Percentiles rank a stretch among this genome's conserved stretches.
Conservation (phyloP, 192 early-diverging fungal species). For the Linderina pennispora region DNA sequence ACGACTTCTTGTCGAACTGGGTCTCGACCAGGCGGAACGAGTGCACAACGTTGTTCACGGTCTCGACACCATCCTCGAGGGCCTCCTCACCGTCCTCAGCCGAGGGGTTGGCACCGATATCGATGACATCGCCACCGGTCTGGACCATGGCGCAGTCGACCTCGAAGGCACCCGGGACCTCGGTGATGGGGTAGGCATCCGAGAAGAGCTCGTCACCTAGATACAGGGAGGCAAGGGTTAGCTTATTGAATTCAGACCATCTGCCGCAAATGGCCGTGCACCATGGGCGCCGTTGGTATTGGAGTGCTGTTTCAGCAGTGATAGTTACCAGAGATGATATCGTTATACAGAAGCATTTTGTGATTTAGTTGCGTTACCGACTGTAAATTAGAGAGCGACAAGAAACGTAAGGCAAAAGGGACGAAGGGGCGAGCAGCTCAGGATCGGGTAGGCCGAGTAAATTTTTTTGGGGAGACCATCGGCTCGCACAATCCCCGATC, state of each 20-base stretch:
- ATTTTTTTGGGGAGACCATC: too few species aligned
- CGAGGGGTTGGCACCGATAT: slow-evolving; percentile 91
- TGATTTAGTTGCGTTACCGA: too few species aligned
- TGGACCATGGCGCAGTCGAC: slow-evolving; percentile 73
- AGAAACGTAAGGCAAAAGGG: not conserved
- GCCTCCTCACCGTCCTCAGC: slow-evolving; percentile 65
- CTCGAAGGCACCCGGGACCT: slow-evolving; percentile 64
- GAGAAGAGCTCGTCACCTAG: slow-evolving; percentile 86
- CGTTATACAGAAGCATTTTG: slow-evolving; percentile 66
- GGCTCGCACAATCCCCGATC: too few species aligned
- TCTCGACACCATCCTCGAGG: slow-evolving; percentile 53
- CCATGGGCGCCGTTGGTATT: too few species aligned
- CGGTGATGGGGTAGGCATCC: slow-evolving; percentile 72
- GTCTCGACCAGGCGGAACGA: slow-evolving; percentile 68
- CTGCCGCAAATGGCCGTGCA: too few species aligned
- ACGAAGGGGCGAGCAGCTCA: too few species aligned
- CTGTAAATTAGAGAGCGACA: slow-evolving; percentile 17
- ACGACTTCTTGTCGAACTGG: slow-evolving; percentile 87
- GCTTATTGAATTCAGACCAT: too few species aligned
- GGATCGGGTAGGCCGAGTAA: too few species aligned
- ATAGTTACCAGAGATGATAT: slow-evolving; percentile 60
- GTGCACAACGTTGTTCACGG: slow-evolving; percentile 85
- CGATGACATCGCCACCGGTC: slow-evolving; percentile 62
- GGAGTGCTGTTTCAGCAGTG: too few species aligned
- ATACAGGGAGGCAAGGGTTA: too few species aligned